Evolutionary conservation across 305 asterid species (phyloP), one percentile per base, ranked within the genome.

Genomic region (Withania somnifera): DNA sequence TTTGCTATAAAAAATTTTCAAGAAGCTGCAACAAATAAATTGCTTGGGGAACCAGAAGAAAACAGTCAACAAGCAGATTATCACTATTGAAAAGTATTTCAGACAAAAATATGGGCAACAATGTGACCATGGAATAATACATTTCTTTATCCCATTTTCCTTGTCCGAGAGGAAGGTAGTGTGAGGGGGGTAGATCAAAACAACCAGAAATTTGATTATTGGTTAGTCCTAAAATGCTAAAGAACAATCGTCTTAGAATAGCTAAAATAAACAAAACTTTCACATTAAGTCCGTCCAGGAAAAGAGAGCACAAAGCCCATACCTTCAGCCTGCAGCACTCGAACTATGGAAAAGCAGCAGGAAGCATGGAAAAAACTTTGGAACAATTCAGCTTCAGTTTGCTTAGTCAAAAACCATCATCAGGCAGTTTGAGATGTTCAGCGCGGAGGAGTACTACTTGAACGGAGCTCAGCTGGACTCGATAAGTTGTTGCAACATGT

Each of bases 381-480:
- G 79, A 75, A 61, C 61, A 11, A 50, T 26, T 50, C 79, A 50
- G n/a, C 61, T 75, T 28, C 61, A 75, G 61, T 50, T 75, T 75
- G 60, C 28, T 5, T 26, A 50, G 24, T 75, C 45, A 47, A 71
- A 22, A 45, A 24, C 24, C 78, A 71, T 24, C 78, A 45, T 26
- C 6, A 26, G 19, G 78, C 58, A 24, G 32, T 71, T 40, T 71
- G 54, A 42, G 78, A 71, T 24, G 78, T 56, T 56, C 36, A 19
- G 17, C 47, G 3, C 82, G 24, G 50, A 77, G 68, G 51, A 84
- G 67, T 56, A 67, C 64, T 42, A 73, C 69, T 28, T 40, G 80
- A 34, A 20, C 82, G 58, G 81, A 66, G 81, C 83, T 66, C 80
- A 68, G 85, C 80, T 82, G 63, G 79, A 71, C 67, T 68, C 54